Percentiles rank a stretch among this genome's conserved stretches.
phyloP scores from a whole-genome alignment of 306 rosid genomes.

The Boehmeria nivea region DNA sequence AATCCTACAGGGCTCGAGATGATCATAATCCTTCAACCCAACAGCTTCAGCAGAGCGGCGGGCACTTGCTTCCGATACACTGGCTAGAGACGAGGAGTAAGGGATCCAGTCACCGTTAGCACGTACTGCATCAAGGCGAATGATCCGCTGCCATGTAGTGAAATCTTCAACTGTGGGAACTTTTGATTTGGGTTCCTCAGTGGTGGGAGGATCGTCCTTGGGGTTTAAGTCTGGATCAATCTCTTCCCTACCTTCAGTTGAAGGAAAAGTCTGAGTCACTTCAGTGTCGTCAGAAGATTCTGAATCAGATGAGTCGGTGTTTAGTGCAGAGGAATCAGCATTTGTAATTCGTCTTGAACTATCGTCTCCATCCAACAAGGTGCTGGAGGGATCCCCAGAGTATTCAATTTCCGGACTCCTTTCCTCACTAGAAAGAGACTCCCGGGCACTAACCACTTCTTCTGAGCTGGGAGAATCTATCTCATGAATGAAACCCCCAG shows the following conservation, averaged over 20 bases:
- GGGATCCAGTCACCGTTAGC: slow-evolving; percentile 89
- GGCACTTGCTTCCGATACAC: slow-evolving; percentile 60
- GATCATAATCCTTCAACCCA: slow-evolving; percentile 90
- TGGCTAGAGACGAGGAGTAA: slow-evolving; percentile 57
- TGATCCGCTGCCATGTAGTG: slow-evolving; percentile 91
- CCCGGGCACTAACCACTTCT: slow-evolving; percentile 83
- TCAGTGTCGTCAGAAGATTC: slow-evolving; percentile 80
- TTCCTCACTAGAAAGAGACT: slow-evolving; percentile 89
- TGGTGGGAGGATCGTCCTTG: slow-evolving; percentile 55
- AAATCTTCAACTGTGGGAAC: slow-evolving; percentile 60
- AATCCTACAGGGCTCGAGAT: slow-evolving; percentile 74
- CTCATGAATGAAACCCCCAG: slow-evolving; percentile 44
- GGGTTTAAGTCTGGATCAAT: slow-evolving; percentile 38
- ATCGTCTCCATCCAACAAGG: slow-evolving; percentile 65
- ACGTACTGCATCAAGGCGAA: slow-evolving; percentile 93
- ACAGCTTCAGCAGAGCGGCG: slow-evolving; percentile 74
- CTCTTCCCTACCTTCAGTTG: slow-evolving; percentile 51
- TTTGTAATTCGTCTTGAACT: slow-evolving; percentile 40
- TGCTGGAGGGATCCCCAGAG: slow-evolving; percentile 58
- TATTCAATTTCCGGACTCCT: slow-evolving; percentile 53
- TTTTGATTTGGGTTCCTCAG: slow-evolving; percentile 27
- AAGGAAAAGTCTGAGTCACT: slow-evolving; percentile 59
- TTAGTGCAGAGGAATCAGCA: slow-evolving; percentile 55
- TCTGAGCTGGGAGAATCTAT: slow-evolving; percentile 88
- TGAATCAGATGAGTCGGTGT: slow-evolving; percentile 77